phyloP scores from a whole-genome alignment of 345 rosid genomes.

The Salix koriyanagi region DNA sequence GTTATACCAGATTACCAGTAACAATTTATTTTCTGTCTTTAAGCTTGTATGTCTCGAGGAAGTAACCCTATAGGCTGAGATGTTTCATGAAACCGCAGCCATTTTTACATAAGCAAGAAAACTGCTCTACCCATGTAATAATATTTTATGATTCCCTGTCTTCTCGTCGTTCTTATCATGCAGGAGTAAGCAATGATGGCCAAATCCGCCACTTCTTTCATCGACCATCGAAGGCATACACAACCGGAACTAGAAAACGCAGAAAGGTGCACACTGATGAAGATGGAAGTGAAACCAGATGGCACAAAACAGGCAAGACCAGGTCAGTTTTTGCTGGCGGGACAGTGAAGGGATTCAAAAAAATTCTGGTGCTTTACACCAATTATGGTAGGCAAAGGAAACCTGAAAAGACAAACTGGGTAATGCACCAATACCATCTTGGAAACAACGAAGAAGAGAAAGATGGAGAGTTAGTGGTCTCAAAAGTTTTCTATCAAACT shows the following conservation, averaged over 20 bases:
- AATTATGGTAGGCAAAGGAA: conserved; percentile 81
- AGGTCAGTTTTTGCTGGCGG: conserved; percentile 55
- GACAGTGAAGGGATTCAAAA: conserved; percentile 65
- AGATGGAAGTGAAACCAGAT: conserved; percentile 77
- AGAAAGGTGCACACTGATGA: conserved; percentile 70
- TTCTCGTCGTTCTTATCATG: background rate
- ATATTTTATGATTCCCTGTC: background rate
- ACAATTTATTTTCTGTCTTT: background rate
- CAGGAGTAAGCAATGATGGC: conserved; percentile 85
- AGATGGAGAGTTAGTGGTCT: conserved; percentile 76
- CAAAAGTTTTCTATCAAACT: conserved; percentile 93
- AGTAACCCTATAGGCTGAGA: background rate
- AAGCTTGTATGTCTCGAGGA: background rate
- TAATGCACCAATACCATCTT: conserved; percentile 93
- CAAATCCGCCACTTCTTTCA: conserved; percentile 90
- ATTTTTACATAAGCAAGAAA: background rate
- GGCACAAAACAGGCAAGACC: conserved; percentile 97
- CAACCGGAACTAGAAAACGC: conserved; percentile 83
- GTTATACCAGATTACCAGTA: background rate
- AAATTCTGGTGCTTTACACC: conserved; percentile 82
- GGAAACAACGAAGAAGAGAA: conserved; percentile 78
- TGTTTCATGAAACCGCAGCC: background rate
- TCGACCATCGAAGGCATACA: conserved; percentile 89
- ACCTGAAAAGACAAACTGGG: conserved; percentile 93
- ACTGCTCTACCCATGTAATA: background rate